These are phyloP conservation scores for Dendrobium chrysotoxum DNA, from an alignment of 106 monocot species.

Conservation along the genomic window DNA sequence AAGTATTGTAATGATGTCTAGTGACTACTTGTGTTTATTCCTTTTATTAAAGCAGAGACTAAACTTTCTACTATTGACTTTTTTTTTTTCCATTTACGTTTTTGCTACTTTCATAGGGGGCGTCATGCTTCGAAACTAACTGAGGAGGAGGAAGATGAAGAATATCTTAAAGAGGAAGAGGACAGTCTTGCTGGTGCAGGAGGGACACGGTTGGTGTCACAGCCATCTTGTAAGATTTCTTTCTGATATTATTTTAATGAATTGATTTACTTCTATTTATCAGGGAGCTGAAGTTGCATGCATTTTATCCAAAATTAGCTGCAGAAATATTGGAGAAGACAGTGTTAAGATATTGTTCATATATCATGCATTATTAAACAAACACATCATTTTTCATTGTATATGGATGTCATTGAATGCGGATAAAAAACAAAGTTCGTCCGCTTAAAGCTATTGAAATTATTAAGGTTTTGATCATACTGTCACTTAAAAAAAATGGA, in stretches of 20 bases:
- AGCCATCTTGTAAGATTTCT: conserved; percentile 76
- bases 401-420: neutral
- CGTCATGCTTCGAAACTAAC: conserved; percentile 91
- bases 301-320: neutral
- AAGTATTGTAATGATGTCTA: neutral
- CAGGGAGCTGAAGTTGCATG: neutral
- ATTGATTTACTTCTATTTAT: neutral
- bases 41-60: neutral
- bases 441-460: neutral
- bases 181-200: conserved; percentile 55
- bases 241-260: neutral
- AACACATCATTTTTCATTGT: neutral
- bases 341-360: neutral
- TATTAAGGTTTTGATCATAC: neutral
- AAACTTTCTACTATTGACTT: neutral
- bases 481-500: neutral
- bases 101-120: conserved; percentile 36
- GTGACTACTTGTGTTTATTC: neutral
- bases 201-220: conserved; percentile 77
- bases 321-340: neutral
- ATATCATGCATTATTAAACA: neutral
- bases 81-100: neutral
- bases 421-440: neutral
- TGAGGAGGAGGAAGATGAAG: conserved; percentile 92
- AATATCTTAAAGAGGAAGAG: conserved; percentile 88